Percentiles rank a stretch among this genome's conserved stretches.
These are phyloP conservation scores for Russula compacta DNA, from an alignment of 768 basidiomycete species.

Conservation along the genomic window DNA sequence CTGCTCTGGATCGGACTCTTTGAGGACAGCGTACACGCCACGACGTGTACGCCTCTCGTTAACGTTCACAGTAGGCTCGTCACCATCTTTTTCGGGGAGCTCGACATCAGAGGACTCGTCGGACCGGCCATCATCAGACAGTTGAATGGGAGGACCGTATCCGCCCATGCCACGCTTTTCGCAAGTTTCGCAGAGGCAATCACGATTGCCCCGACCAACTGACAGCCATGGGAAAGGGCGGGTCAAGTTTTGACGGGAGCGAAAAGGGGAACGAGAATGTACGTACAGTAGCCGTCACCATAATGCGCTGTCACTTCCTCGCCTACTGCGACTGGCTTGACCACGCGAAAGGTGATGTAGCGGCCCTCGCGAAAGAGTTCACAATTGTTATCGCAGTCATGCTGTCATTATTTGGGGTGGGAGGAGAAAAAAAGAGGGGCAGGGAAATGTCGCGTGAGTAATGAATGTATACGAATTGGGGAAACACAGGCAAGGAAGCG, in stretches of 20 bases:
- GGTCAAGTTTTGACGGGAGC: conserved; percentile 17
- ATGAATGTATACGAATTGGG: conserved; percentile 11
- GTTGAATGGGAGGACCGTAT: conserved; percentile 48
- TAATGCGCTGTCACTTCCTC: conserved; percentile 89
- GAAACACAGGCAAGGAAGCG: conserved; percentile 8
- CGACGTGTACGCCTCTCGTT: conserved; percentile 75
- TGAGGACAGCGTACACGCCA: conserved; percentile 68
- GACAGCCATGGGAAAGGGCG: conserved; percentile 26
- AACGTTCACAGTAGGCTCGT: conserved; percentile 43
- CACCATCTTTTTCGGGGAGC: conserved; percentile 23
- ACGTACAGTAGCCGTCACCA: conserved; percentile 84
- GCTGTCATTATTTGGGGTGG: conserved; percentile 36
- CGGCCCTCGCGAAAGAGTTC: conserved; percentile 83
- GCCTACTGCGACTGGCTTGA: conserved; percentile 66
- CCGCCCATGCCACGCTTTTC: conserved; percentile 69
- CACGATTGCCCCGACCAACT: conserved; percentile 62
- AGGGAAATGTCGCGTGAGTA: conserved; percentile 14
- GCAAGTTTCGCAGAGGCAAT: conserved; percentile 82
- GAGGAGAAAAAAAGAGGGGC: conserved; percentile 3
- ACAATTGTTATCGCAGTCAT: conserved; percentile 85
- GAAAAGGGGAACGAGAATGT: conserved; percentile 18
- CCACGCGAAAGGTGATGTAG: conserved; percentile 82
- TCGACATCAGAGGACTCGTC: conserved; percentile 27
- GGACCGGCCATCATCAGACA: conserved; percentile 45
- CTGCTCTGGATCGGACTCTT: conserved; percentile 54